Evolutionary conservation across 371 early-diverging fungal species (phyloP).

Genomic region (Coemansia sp.): DNA sequence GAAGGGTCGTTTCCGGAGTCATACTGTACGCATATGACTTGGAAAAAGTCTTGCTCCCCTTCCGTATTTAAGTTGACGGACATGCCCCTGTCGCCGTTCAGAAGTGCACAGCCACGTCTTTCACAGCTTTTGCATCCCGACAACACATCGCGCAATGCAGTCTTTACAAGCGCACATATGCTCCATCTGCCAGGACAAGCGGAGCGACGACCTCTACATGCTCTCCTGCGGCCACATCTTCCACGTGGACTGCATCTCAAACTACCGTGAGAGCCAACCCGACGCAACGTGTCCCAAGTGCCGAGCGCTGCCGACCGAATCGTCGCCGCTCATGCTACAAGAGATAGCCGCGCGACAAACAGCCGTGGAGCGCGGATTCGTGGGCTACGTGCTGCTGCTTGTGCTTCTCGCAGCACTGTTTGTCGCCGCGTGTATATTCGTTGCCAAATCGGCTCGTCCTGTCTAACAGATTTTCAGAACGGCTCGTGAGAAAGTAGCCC

Average conservation of each 20-base stretch:
- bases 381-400: not conserved
- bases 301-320: slow-evolving; percentile 7
- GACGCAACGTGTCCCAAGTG: slow-evolving; percentile 15
- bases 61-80: no score
- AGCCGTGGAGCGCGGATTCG: not conserved
- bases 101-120: no score
- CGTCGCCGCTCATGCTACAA: slow-evolving; percentile 5
- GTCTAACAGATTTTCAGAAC: slow-evolving; percentile 71
- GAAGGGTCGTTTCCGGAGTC: no score
- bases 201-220: not conserved
- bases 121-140: not conserved
- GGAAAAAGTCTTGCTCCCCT: not conserved
- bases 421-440: slow-evolving; percentile 1
- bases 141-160: slow-evolving; percentile 2
- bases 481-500: slow-evolving; percentile 73
- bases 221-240: slow-evolving; percentile 14
- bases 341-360: slow-evolving; percentile 2
- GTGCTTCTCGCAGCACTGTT: not conserved
- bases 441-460: slow-evolving; percentile 15
- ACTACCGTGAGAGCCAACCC: slow-evolving; percentile 2
- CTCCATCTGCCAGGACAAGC: slow-evolving; percentile 13
- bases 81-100: no score
- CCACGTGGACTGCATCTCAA: slow-evolving; percentile 15
- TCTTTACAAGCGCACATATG: not conserved
- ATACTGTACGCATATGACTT: not conserved